Base-by-base conservation (phyloP, 331 rosid species). In the Rosa hybrid region DNA sequence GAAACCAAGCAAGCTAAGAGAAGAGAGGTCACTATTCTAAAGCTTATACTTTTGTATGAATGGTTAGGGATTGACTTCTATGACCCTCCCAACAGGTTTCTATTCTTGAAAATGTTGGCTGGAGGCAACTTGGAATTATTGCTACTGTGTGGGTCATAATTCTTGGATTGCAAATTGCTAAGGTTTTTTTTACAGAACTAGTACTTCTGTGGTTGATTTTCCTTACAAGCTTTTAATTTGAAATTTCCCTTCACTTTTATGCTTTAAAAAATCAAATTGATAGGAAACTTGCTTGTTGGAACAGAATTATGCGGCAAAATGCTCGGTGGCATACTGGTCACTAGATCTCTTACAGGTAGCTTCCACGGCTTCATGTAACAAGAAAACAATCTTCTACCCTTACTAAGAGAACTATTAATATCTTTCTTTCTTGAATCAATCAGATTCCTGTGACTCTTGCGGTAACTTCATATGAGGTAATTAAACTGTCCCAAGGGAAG, bases 401-500 rank as follows among this genome's bases (percentile, higher is more conserved):
- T 16, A 25, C 44, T 2, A 34, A 23, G 41, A 17, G 13, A 21
- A 7, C 60, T 51, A 38, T 10, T 60, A 13, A 38, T 42, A 20
- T 34, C 8, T 27, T 27, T 8, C 44, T 53, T 72, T 73, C 27
- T 72, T 5, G 2, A 2, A 18, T 71, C 54, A 14, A 72, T 27
- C 72, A 86, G 87, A 38, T 86, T 42, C 89, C 87, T 2, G 80
- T 86, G 49, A 64, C 89, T 1, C 21, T 83, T 21, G 85, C 83
- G 25, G 83, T 78, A 17, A 67, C 74, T 50, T 57, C 49, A 42
- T 83, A 80, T 39, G 85, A 83, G 81, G 85, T 84, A 21, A 68
- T 83, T 45, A 25, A 80, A 18, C 65, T 86, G 57, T 77, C 83
- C 65, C 67, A 79, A 27, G 90, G 90, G 38, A 62, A 30, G 68